Base-by-base conservation (phyloP, 768 basidiomycete genomes). In the Inosperma sp. region DNA sequence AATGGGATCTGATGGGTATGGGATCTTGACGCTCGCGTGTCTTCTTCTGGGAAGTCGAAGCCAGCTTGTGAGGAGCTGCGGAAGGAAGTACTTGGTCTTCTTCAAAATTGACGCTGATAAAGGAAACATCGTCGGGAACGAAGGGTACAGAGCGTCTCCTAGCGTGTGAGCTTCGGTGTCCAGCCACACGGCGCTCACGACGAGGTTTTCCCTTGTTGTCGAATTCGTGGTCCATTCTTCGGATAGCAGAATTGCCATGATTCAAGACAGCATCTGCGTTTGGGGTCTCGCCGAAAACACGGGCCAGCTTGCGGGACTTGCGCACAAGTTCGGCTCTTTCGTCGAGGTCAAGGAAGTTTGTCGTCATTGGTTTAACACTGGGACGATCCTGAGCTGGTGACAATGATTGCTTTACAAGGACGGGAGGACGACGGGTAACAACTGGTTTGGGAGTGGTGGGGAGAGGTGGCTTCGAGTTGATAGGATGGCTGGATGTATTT, bases 281-380 rank as follows among this genome's bases (percentile, higher is more conserved):
- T 3, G 84, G 86, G 3, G 75, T 80, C 65, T 81, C 75, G 34
- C 89, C 89, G 48, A 92, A 83, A n/a, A 92, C 69, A 55, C 84
- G 83, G n/a, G 84, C 75, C 41, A 92, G 77, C 65, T 93, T 93
- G 59, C 84, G 82, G 44, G 82, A 79, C 58, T 83, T 85, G 48
- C 80, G 74, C 26, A 92, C 72, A 50, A 85, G 80, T 43, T 86
- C 86, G 0, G 84, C 78, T 25, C 89, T 86, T 56, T 86, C 81
- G 9, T 75, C 72, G 14, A 81, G 69, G 55, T 73, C 72, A 40
- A 89, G 81, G 55, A 75, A 67, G 66, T 91, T 90, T 4, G 81
- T 82, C 3, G 85, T 86, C 1, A 82, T 79, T 0, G 85, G 84
- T 17, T 50, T 49, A 36, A 19, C 14, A 2, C 45, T 45, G 6